Base-by-base conservation (phyloP, 1,284 basidiomycete genomes). In the Heterobasidion parviporum region DNA sequence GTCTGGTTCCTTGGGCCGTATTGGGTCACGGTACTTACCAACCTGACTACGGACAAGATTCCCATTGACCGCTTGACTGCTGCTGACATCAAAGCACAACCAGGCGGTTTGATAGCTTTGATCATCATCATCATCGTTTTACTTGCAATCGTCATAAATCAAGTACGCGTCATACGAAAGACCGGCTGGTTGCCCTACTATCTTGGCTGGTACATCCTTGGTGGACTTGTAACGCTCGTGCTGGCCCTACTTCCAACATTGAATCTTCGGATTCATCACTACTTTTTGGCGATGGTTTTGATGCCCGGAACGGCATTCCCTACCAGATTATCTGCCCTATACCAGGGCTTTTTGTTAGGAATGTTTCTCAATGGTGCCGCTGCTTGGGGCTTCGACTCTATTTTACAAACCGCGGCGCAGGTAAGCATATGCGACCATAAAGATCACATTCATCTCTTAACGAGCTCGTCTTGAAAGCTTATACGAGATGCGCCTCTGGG, bases 161-260 rank as follows among this genome's bases (percentile, higher is more conserved):
- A 95, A 70, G 65, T 89, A 6, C 77, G 89, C n/a, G 83, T 93
- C 46, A 88, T 94, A 56, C 81, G 92, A 52, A 87, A 87, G 68
- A 91, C 88, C 0, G 91, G 92, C 0, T 89, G 85, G 80, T 71
- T 95, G 34, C 82, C 85, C 3, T 79, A 85, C 64, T 94, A 93
- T 65, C 62, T 83, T 18, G 74, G 73, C 6, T 89, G 88, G 84
- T 87, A 88, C 65, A 68, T 83, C 34, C 64, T 78, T 9, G 89
- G 88, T 3, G 91, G 82, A 1, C 67, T 91, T 14, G 74, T 87
- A 43, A 67, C 81, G 14, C 69, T 89, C 8, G 79, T 94, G 5
- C 69, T 93, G 35, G 80, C 86, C 1, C 75, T 83, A 48, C 74
- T 94, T 33, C 92, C 92, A 9, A 83, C 77, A 8, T 66, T 90